These are phyloP conservation scores for Skeletonema menzelii DNA, from an alignment of 108 stramenopile genomes.

Conservation along the genomic window DNA sequence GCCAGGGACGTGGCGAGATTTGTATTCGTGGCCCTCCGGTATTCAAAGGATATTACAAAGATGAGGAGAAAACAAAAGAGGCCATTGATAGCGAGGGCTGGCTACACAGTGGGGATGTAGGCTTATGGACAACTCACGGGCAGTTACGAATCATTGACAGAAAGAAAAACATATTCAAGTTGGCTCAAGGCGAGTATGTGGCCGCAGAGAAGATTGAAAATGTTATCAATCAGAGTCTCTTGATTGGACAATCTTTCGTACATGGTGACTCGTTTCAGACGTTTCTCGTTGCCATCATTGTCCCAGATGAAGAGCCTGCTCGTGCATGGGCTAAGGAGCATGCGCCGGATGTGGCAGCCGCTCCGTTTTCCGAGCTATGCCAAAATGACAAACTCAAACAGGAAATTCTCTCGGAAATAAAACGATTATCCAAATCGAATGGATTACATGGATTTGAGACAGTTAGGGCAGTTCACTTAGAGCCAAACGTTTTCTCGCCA, in stretches of 20 bases:
- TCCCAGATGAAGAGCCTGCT: conserved; percentile 91
- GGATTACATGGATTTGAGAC: conserved; percentile 93
- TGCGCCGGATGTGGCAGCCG: conserved; percentile 21
- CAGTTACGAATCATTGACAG: conserved; percentile 95
- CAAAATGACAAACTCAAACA: conserved; percentile 55
- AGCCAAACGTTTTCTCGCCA: conserved; percentile 69
- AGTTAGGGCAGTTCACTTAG: conserved; percentile 80
- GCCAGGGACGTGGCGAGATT: conserved; percentile 93
- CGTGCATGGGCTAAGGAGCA: conserved; percentile 52
- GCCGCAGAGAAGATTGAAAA: conserved; percentile 98
- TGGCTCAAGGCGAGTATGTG: conserved; percentile 93
- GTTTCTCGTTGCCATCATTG: conserved; percentile 87
- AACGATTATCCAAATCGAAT: conserved; percentile 57
- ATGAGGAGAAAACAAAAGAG: conserved; percentile 91
- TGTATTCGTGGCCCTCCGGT: conserved; percentile 93
- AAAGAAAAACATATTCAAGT: conserved; percentile 98
- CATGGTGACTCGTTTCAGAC: conserved; percentile 94
- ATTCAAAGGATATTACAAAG: conserved; percentile 97
- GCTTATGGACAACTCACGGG: conserved; percentile 91
- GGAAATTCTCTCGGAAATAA: conserved; percentile 69
- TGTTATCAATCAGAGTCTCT: conserved; percentile 69
- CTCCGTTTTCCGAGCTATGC: conserved; percentile 77
- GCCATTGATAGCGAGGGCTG: conserved; percentile 94
- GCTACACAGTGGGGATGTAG: conserved; percentile 97
- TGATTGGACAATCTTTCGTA: conserved; percentile 92